phyloP scores from a whole-genome alignment of 106 monocot genomes.

The Hemerocallis citrina region DNA sequence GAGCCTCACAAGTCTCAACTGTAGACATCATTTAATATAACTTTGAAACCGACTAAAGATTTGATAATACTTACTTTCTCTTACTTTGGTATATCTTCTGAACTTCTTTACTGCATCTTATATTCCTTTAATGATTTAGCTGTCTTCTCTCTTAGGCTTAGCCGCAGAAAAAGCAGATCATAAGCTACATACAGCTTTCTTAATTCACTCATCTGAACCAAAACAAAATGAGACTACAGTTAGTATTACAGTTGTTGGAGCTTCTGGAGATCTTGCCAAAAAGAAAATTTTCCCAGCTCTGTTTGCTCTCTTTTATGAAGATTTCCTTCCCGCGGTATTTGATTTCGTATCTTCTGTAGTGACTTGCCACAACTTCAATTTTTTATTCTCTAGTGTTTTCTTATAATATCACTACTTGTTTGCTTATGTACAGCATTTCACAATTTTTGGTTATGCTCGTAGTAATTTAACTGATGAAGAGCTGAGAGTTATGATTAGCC shows the following conservation, averaged over 20 bases:
- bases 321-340: conserved; percentile 64
- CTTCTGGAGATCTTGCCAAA: conserved; percentile 95
- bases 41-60: too few species aligned
- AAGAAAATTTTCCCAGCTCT: conserved; percentile 96
- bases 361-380: not conserved
- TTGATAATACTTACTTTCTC: too few species aligned
- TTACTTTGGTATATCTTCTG: too few species aligned
- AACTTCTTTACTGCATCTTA: not conserved
- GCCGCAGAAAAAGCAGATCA: conserved; percentile 14
- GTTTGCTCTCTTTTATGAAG: conserved; percentile 80
- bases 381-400: too few species aligned
- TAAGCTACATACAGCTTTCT: not conserved
- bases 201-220: conserved; percentile 3
- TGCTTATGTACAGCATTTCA: conserved; percentile 61
- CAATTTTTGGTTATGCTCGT: conserved; percentile 84
- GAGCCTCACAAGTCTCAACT: too few species aligned
- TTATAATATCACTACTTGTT: not conserved
- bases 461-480: conserved; percentile 72
- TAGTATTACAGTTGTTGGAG: conserved; percentile 83
- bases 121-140: not conserved
- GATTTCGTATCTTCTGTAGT: not conserved
- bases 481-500: conserved; percentile 61
- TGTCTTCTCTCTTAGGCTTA: conserved; percentile 14
- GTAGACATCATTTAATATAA: too few species aligned
- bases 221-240: conserved; percentile 33